A percentile compares a stretch with the other conserved stretches of the same genome.
These are phyloP conservation scores for Stentor coeruleus DNA, from an alignment of 73 alveolate species.

Conservation along the genomic window DNA sequence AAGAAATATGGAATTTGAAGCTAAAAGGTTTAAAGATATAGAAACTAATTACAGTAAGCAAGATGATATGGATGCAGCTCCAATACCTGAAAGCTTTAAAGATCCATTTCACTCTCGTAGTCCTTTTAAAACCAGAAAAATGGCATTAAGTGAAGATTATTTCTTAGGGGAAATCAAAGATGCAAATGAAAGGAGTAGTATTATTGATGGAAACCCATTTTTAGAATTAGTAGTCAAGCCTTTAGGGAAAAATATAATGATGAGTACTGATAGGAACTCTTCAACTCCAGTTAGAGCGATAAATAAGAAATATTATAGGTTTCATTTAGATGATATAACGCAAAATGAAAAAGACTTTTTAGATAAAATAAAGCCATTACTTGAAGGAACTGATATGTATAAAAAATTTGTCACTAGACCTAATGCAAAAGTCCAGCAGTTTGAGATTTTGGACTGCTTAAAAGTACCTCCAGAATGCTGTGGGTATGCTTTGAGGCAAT, in stretches of 20 bases:
- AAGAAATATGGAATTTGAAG: not conserved
- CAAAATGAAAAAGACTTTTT: not conserved
- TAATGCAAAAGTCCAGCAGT: not conserved
- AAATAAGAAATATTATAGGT: slow-evolving; percentile 11
- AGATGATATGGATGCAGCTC: not conserved
- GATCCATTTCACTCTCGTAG: not conserved
- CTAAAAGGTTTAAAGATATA: not conserved
- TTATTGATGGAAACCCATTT: not conserved
- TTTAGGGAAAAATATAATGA: not conserved
- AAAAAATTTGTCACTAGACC: not conserved
- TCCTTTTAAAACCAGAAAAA: not conserved
- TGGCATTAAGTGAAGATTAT: not conserved
- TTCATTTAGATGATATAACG: not conserved
- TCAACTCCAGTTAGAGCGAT: not conserved
- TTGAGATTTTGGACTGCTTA: not conserved
- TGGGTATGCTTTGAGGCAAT: not conserved
- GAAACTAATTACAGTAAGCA: not conserved
- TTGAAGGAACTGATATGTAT: slow-evolving; percentile 8
- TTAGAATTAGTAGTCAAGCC: slow-evolving; percentile 19
- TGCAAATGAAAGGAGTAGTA: not conserved
- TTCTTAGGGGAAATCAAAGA: not conserved
- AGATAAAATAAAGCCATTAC: slow-evolving; percentile 4
- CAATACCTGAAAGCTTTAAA: not conserved
- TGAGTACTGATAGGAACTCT: not conserved
- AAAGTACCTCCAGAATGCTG: not conserved